phyloP scores from a whole-genome alignment of 225 moss, liverwort and hornwort genomes.

The Polytrichum formosum region DNA sequence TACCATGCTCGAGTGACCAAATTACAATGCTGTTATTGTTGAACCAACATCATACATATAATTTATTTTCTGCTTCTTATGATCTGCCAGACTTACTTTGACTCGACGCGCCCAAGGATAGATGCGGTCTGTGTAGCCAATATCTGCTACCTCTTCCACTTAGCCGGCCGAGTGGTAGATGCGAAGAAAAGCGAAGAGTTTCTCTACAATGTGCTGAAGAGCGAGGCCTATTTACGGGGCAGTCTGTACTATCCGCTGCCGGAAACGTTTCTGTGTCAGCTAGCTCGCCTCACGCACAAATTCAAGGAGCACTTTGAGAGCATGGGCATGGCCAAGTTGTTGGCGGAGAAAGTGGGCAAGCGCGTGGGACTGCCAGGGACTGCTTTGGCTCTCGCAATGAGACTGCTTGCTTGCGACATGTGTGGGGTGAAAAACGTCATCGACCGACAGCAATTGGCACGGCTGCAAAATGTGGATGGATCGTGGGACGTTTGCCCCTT shows the following conservation, averaged over 20 bases:
- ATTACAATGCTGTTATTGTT: too few relatives aligned
- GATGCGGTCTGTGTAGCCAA: conserved; percentile 7
- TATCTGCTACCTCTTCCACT: conserved; percentile 12
- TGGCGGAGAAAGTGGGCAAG: neutral
- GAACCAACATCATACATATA: too few relatives aligned
- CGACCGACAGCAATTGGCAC: conserved; percentile 9
- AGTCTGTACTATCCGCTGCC: conserved; percentile 13
- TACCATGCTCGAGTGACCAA: too few relatives aligned
- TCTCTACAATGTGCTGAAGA: conserved; percentile 15
- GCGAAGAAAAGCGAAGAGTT: neutral
- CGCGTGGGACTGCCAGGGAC: too few relatives aligned
- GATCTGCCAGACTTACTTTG: conserved; percentile 17
- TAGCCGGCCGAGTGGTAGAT: conserved; percentile 4
- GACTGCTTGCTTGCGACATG: conserved; percentile 2
- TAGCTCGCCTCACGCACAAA: neutral
- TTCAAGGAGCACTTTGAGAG: neutral
- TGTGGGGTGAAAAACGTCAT: neutral
- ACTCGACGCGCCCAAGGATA: conserved; percentile 6
- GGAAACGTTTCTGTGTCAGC: conserved; percentile 14
- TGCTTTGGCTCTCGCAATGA: conserved; percentile 1
- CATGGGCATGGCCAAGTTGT: neutral
- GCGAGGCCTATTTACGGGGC: conserved; percentile 14
- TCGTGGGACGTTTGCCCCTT: conserved; percentile 34
- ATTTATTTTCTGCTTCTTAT: too few relatives aligned
- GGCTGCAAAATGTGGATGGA: conserved; percentile 11